Percentiles rank a stretch among this genome's conserved stretches.
phyloP scores from a whole-genome alignment of 2,329 filamentous ascomycete species.

The Tolypocladium inflatum region DNA sequence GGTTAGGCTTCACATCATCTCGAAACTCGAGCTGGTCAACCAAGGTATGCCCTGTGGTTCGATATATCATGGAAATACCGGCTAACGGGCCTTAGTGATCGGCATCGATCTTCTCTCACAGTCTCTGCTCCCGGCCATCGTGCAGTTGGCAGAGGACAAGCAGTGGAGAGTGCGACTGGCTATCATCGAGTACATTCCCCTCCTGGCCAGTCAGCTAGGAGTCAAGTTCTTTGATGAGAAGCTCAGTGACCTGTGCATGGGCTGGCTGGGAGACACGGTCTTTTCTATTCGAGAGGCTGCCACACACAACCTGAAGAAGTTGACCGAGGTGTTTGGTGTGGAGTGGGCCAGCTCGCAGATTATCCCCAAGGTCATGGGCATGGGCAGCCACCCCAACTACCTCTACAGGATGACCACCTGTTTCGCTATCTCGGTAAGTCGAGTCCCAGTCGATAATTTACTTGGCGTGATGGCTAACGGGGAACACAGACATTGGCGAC shows the following conservation, averaged over 20 bases:
- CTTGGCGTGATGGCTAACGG: background rate
- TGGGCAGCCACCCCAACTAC: constrained; percentile 98
- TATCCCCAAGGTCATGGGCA: constrained; percentile 96
- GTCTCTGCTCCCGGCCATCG: constrained; percentile 91
- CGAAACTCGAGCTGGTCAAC: constrained; percentile 97
- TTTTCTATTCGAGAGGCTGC: constrained; percentile 98
- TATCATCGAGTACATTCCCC: constrained; percentile 98
- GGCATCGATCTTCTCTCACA: constrained; percentile 95
- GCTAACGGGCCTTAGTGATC: constrained; percentile 57
- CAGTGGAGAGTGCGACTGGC: constrained; percentile 96
- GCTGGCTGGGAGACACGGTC: constrained; percentile 95
- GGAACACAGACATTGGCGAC: constrained; percentile 70
- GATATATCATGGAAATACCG: background rate
- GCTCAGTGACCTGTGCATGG: constrained; percentile 91
- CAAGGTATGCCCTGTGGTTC: constrained; percentile 51
- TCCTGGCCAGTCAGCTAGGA: constrained; percentile 89
- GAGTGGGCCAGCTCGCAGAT: constrained; percentile 97
- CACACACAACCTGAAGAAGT: constrained; percentile 94
- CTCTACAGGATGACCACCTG: constrained; percentile 99
- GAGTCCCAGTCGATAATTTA: background rate
- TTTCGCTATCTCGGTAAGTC: constrained; percentile 90
- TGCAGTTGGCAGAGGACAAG: constrained; percentile 96
- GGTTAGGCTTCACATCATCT: constrained; percentile 96
- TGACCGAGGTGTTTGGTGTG: constrained; percentile 96
- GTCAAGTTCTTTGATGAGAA: constrained; percentile 99